Evolutionary conservation across 495 filamentous ascomycete genomes (phyloP).

Genomic region (Lichenothelia convexa): DNA sequence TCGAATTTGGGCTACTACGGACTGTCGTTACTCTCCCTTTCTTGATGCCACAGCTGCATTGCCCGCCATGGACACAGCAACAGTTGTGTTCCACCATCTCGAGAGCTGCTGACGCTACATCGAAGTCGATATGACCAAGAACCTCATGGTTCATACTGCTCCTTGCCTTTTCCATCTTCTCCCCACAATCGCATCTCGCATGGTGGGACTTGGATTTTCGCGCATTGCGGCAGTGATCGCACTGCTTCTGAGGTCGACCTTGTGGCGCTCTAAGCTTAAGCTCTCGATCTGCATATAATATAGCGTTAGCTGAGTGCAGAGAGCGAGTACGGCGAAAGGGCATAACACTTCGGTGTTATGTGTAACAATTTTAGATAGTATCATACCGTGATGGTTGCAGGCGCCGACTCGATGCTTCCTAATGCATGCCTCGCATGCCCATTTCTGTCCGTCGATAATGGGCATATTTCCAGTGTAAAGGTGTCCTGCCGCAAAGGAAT

Average conservation of each 20-base stretch:
- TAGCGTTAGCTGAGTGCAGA: not conserved
- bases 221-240: constrained; percentile 85
- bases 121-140: constrained; percentile 23
- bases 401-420: constrained; percentile 26
- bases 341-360: not conserved
- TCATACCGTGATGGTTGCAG: constrained; percentile 23
- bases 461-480: too few relatives aligned
- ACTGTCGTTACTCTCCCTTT: constrained; percentile 56
- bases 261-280: constrained; percentile 97
- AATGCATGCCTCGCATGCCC: constrained; percentile 24
- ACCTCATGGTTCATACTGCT: constrained; percentile 43
- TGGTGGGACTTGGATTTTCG: constrained; percentile 95
- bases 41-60: constrained; percentile 84
- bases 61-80: constrained; percentile 72
- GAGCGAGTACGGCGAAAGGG: not conserved
- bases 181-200: constrained; percentile 92
- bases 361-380: too few relatives aligned
- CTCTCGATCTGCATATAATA: constrained; percentile 48
- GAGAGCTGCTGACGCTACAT: constrained; percentile 28
- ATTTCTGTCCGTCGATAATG: constrained; percentile 20
- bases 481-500: too few relatives aligned
- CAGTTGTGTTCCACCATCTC: constrained; percentile 44
- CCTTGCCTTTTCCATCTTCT: constrained; percentile 46
- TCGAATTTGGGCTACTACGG: constrained; percentile 54
- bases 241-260: constrained; percentile 96